Evolutionary conservation across 2,329 filamentous ascomycete genomes (phyloP).

Genomic region (Cytospora leucostoma): DNA sequence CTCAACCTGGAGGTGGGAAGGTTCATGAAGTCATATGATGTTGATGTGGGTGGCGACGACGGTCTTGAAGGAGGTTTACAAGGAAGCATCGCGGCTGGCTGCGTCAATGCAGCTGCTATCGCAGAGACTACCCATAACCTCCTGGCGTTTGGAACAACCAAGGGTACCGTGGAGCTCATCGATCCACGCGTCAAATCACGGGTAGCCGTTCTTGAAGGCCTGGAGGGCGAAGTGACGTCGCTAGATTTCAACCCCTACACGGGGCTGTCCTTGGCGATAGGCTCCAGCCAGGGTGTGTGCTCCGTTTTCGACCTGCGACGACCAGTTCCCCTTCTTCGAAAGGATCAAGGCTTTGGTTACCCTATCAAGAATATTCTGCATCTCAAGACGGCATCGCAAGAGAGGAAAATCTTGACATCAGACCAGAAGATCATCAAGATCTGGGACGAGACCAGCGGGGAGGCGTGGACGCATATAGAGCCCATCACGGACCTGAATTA

Average conservation of each 20-base stretch:
- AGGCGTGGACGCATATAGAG: slow-evolving; percentile 93
- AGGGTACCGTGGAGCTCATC: slow-evolving; percentile 98
- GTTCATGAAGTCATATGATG: slow-evolving; percentile 91
- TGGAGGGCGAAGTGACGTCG: slow-evolving; percentile 77
- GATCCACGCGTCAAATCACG: slow-evolving; percentile 82
- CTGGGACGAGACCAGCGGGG: slow-evolving; percentile 81
- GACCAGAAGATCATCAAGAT: slow-evolving; percentile 98
- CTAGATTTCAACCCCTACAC: slow-evolving; percentile 77
- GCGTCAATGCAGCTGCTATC: slow-evolving; percentile 83
- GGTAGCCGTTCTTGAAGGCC: slow-evolving; percentile 72
- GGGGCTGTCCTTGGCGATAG: slow-evolving; percentile 81
- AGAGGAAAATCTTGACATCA: slow-evolving; percentile 85
- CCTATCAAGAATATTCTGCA: slow-evolving; percentile 82
- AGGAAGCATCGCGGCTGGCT: slow-evolving; percentile 80
- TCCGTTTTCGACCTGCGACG: slow-evolving; percentile 91
- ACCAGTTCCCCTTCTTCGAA: slow-evolving; percentile 80
- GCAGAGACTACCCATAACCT: slow-evolving; percentile 89
- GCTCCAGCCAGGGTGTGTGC: slow-evolving; percentile 84
- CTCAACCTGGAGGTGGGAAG: slow-evolving; percentile 88
- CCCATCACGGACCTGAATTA: slow-evolving; percentile 93
- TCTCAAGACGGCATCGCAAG: slow-evolving; percentile 69
- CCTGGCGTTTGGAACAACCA: slow-evolving; percentile 87
- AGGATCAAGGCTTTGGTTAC: slow-evolving; percentile 95
- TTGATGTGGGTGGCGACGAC: slow-evolving; percentile 87
- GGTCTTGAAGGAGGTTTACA: slow-evolving; percentile 73